Evolutionary conservation across 1,284 basidiomycete species (phyloP), one percentile per base, ranked within the genome.

Genomic region (Xerocomus cyaneibrunnescens): DNA sequence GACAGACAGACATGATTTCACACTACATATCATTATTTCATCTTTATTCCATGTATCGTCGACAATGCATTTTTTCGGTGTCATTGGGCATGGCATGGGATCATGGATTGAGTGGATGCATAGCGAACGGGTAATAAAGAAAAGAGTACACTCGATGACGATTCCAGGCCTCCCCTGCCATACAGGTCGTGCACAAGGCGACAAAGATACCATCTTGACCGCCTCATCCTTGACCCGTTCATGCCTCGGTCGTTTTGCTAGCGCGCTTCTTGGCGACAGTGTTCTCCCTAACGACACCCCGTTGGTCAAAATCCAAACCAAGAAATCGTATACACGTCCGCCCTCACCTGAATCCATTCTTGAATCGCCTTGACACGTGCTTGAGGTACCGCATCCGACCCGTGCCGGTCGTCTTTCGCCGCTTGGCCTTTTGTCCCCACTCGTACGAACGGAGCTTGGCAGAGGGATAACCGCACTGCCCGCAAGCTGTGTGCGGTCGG

Each of bases 361-460:
- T 98, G 87, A 96, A 96, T 66, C 92, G 84, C 70, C 92, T 85
- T 62, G 87, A 85, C 47, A 97, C 94, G 52, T 80, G 74, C 84
- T 95, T 97, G 76, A 99, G 84, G 85, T 95, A 86, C 62, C 82
- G 80, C 94, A 98, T 97, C 69, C 96, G 85, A 62, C 96, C 96
- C 64, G 96, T 95, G 64, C 96, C 96, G 61, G 95, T 94, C 51
- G 94, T 97, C 87, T 97, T 96, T 86, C 96, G 89, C 78, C 96
- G 89, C 87, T 98, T 98, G 55, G 95, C 96, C 85, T 99, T 99
- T 73, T 88, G 83, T 64, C 94, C 93, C 96, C 96, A 99, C 77
- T 98, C 90, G 77, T 87, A 98, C 66, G 92, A 95, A 70, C 96
- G 87, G 68, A 95, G 79, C 80, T 94, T 98, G 58, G 96, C 95